A percentile compares a stretch with the other conserved stretches of the same genome.
These are phyloP conservation scores for Coprinopsis strossmayeri DNA, from an alignment of 768 basidiomycete genomes.

Conservation along the genomic window DNA sequence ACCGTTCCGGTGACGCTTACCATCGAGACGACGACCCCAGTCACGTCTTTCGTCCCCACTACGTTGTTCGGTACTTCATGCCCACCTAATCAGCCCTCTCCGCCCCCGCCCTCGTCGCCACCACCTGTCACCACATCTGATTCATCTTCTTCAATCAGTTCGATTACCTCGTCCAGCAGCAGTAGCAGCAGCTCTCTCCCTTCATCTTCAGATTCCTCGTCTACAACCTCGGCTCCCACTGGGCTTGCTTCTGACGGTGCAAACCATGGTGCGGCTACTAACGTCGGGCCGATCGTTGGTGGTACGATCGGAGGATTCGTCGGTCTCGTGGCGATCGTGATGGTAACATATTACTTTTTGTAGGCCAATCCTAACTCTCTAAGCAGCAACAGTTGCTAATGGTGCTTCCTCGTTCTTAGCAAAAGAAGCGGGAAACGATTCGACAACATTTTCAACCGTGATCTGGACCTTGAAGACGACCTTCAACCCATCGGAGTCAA, in stretches of 20 bases:
- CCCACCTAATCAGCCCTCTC: not conserved
- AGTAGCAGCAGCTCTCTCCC: not conserved
- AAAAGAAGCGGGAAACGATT: too few species aligned
- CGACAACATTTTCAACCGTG: conserved; percentile 1
- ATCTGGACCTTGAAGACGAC: not conserved
- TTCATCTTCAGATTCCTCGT: not conserved
- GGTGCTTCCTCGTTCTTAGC: too few species aligned
- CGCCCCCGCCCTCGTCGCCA: not conserved
- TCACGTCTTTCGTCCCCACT: not conserved
- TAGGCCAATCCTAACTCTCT: not conserved
- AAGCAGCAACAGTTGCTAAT: too few species aligned
- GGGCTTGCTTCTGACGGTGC: not conserved
- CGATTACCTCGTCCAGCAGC: not conserved
- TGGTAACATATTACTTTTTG: conserved; percentile 5
- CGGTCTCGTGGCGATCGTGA: conserved; percentile 5
- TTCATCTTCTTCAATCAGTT: not conserved
- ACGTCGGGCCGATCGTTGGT: conserved; percentile 9
- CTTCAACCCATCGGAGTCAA: not conserved
- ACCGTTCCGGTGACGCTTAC: not conserved
- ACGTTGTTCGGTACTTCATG: not conserved
- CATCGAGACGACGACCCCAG: not conserved
- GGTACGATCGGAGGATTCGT: conserved; percentile 10
- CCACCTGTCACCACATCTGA: not conserved
- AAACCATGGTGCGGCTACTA: not conserved
- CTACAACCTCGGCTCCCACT: not conserved